A percentile compares a stretch with the other conserved stretches of the same genome.
phyloP scores from a whole-genome alignment of 2,329 filamentous ascomycete species.

The Alternaria gaisen region DNA sequence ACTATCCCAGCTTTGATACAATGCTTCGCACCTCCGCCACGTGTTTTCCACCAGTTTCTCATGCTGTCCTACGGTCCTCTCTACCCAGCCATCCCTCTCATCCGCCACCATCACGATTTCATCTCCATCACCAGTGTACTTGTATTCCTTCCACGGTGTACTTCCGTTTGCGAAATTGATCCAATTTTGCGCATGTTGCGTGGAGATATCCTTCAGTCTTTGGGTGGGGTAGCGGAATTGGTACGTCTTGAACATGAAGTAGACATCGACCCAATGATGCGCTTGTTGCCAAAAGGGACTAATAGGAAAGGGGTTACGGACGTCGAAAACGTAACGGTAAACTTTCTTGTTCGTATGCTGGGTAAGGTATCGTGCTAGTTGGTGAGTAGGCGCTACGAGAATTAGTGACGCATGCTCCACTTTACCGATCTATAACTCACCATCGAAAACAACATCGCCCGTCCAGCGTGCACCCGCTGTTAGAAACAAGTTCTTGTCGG shows the following conservation, averaged over 20 bases:
- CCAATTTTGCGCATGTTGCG: conserved; percentile 32
- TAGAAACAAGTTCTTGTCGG: conserved; percentile 50
- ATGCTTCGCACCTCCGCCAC: conserved; percentile 22
- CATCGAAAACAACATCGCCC: conserved; percentile 56
- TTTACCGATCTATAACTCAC: conserved; percentile 14
- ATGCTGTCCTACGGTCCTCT: conserved; percentile 22
- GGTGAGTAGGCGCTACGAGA: conserved; percentile 26
- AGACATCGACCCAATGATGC: conserved; percentile 44
- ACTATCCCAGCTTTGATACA: conserved; percentile 25
- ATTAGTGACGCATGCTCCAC: background rate
- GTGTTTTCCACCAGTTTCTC: conserved; percentile 22
- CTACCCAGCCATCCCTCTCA: conserved; percentile 33
- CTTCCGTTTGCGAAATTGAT: conserved; percentile 32
- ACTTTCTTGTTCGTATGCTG: conserved; percentile 23
- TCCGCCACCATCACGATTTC: conserved; percentile 33
- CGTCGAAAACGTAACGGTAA: conserved; percentile 41
- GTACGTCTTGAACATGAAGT: conserved; percentile 36
- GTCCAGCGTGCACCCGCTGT: conserved; percentile 53
- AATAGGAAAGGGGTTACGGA: conserved; percentile 38
- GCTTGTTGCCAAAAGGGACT: conserved; percentile 26
- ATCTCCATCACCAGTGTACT: conserved; percentile 15
- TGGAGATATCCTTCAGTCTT: conserved; percentile 29
- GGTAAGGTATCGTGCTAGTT: conserved; percentile 19
- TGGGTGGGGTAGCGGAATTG: conserved; percentile 29
- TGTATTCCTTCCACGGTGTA: conserved; percentile 30